Evolutionary conservation across 176 grass and related monocot species (phyloP), one percentile per base, ranked within the genome.

Genomic region (Bromus sterilis): DNA sequence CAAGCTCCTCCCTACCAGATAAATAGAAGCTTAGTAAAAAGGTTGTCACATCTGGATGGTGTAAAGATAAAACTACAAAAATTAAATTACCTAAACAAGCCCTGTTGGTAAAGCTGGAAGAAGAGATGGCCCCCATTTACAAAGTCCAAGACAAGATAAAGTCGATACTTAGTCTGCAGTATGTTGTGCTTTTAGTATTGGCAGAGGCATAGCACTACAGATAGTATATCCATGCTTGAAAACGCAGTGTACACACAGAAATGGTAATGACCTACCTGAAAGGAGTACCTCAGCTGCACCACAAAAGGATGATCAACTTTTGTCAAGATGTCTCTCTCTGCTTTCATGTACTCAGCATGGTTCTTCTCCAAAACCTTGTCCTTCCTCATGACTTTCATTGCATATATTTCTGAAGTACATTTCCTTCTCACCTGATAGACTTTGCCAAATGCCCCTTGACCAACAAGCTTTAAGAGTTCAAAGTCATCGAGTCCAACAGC

Each of bases 321-420:
- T 66, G 96, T 99, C 71, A 99, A 75, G 88, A 99, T 99, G 86
- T 99, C 91, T 86, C 96, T 91, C 85, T 99, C 96, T 40, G 93
- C 96, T 88, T 91, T 99, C 90, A 95, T 99, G 84, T 99, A 99
- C 87, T 95, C 96, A 6, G 89, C 96, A 90, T 95, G 91, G 80
- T 99, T 99, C 78, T 95, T 95, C 89, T 99, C 93, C 82, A 95
- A 85, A 90, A 99, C 86, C 68, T 85, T 99, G 90, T 99, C 96
- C 90, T 99, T 99, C 80, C 96, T 89, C 93, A 99, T 87, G 67
- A 99, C 96, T 82, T 99, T 99, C 96, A 99, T 99, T 77, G 96
- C 96, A 75, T 95, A 99, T 75, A 99, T 99, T 81, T 99, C 96
- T 74, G 85, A 93, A 83, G 93, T 93, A n/a, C 89, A 89, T 84